phyloP scores from a whole-genome alignment of 2,329 filamentous ascomycete genomes.

The Bipolaris bicolor region DNA sequence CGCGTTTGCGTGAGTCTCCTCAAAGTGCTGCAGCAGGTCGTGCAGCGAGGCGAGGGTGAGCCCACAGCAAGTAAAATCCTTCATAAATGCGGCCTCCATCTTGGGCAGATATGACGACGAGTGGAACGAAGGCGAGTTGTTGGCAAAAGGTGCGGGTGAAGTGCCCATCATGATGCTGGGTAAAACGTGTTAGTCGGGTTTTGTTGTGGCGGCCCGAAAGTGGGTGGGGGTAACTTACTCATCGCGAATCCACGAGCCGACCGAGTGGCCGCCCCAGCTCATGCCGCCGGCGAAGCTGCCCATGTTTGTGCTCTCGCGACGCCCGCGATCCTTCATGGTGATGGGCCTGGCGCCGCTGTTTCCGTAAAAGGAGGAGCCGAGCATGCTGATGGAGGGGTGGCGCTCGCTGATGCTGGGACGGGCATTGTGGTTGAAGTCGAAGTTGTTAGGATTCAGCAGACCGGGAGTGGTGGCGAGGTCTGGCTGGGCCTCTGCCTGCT shows the following conservation, averaged over 20 bases:
- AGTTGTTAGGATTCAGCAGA: conserved; percentile 48
- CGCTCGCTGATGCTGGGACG: conserved; percentile 51
- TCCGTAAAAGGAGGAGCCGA: conserved; percentile 59
- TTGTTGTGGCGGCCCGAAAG: conserved; percentile 10
- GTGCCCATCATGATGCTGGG: conserved; percentile 93
- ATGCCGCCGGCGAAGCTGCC: conserved; percentile 75
- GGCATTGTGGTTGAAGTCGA: conserved; percentile 38
- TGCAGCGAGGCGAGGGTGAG: conserved; percentile 88
- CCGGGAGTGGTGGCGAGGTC: conserved; percentile 47
- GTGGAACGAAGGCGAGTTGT: conserved; percentile 93
- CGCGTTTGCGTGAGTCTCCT: conserved; percentile 86
- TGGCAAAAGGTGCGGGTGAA: conserved; percentile 78
- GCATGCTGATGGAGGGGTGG: conserved; percentile 61
- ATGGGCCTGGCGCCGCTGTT: conserved; percentile 64
- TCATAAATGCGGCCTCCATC: conserved; percentile 96
- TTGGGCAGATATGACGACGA: conserved; percentile 96
- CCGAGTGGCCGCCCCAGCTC: conserved; percentile 96
- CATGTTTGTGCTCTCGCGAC: conserved; percentile 65
- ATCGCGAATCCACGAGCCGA: conserved; percentile 95
- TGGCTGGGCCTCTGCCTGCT: conserved; percentile 52
- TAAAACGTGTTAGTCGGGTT: conserved; percentile 27
- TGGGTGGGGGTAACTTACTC: conserved; percentile 72
- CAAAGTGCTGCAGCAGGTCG: conserved; percentile 94
- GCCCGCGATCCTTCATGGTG: conserved; percentile 62
- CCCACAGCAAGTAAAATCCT: conserved; percentile 94